A percentile compares a stretch with the other conserved stretches of the same genome.
Evolutionary conservation across 2,329 filamentous ascomycete genomes (phyloP).

Genomic region (Seiridium unicorne): DNA sequence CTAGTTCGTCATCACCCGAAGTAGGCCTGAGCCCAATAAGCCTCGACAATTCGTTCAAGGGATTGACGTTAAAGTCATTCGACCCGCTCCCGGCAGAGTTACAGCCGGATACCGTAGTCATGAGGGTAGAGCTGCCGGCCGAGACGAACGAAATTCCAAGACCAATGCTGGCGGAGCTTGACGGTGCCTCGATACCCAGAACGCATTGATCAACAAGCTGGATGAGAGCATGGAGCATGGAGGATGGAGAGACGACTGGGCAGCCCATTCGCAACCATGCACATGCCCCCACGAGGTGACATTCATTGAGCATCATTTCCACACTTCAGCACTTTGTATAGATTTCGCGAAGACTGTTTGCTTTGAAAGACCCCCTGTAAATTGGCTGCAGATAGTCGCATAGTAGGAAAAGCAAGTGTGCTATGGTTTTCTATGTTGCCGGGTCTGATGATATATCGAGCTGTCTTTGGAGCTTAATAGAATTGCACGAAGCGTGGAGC

Average conservation of each 20-base stretch:
- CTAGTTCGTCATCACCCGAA: background rate
- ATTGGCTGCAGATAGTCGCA: background rate
- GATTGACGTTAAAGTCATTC: background rate
- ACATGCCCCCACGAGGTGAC: too few species aligned
- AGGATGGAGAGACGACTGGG: background rate
- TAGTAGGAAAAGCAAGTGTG: background rate
- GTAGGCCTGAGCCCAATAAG: background rate
- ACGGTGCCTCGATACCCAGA: background rate
- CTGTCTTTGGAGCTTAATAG: too few species aligned
- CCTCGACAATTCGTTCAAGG: background rate
- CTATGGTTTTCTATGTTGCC: background rate
- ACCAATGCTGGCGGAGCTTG: background rate
- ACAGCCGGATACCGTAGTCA: background rate
- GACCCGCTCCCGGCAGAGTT: background rate
- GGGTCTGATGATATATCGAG: too few species aligned
- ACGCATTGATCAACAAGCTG: background rate
- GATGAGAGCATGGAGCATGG: background rate
- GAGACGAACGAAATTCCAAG: background rate
- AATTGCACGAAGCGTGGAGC: too few species aligned
- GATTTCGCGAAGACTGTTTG: background rate
- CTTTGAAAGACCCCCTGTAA: background rate
- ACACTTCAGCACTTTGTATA: too few species aligned
- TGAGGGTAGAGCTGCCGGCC: slow-evolving; percentile 2
- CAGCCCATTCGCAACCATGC: too few species aligned
- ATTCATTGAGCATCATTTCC: too few species aligned